phyloP scores from a whole-genome alignment of 2,329 filamentous ascomycete species.

The Rhinocladiella similis region DNA sequence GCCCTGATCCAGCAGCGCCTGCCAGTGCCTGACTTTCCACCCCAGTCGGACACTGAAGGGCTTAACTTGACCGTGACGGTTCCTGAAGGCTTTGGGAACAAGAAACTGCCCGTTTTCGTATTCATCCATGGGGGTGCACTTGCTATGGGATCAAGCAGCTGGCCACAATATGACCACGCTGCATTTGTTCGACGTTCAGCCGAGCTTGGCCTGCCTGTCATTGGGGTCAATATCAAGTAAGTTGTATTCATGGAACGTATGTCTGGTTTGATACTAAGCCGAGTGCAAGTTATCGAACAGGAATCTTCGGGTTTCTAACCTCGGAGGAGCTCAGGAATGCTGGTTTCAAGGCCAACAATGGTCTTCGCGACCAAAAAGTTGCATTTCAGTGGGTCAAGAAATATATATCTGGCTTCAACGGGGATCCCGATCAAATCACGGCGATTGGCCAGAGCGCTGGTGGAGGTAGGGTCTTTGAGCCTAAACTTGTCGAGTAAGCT shows the following conservation, averaged over 20 bases:
- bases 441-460: slow-evolving; percentile 50
- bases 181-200: slow-evolving; percentile 47
- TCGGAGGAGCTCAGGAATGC: slow-evolving; percentile 48
- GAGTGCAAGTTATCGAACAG: slow-evolving; percentile 46
- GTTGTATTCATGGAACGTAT: too few species aligned
- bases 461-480: slow-evolving; percentile 43
- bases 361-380: slow-evolving; percentile 41
- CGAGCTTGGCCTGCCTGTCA: slow-evolving; percentile 46
- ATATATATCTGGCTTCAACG: slow-evolving; percentile 42
- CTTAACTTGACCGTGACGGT: slow-evolving; percentile 54
- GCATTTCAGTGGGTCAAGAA: slow-evolving; percentile 40
- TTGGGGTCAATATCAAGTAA: slow-evolving; percentile 48
- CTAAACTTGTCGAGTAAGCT: too few species aligned
- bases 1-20: slow-evolving; percentile 47
- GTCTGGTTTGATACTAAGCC: too few species aligned
- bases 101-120: slow-evolving; percentile 3
- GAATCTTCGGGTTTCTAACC: slow-evolving; percentile 47
- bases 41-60: slow-evolving; percentile 49
- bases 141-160: slow-evolving; percentile 49
- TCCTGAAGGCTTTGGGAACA: slow-evolving; percentile 34
- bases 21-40: slow-evolving; percentile 38
- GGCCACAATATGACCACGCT: slow-evolving; percentile 52
- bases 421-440: slow-evolving; percentile 40
- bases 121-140: slow-evolving; percentile 12
- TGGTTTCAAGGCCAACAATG: slow-evolving; percentile 47